Base-by-base conservation (phyloP, 2,329 filamentous ascomycete genomes). In the Fusarium solani-melongenae region DNA sequence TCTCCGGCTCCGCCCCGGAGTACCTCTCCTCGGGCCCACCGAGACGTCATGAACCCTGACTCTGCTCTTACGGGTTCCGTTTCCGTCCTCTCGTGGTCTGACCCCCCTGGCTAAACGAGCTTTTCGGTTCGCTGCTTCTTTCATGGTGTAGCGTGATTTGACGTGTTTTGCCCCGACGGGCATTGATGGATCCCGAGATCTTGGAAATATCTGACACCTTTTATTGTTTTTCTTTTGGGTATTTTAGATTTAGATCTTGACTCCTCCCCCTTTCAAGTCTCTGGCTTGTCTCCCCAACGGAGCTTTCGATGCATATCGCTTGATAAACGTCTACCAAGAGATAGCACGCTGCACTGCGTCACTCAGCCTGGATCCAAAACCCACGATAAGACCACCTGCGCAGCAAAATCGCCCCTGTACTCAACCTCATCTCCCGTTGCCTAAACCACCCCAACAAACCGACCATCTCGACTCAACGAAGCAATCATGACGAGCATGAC, bases 401-500 rank as follows among this genome's bases (percentile, higher is more conserved):
- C 46, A 51, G 46, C 46, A 14, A 51, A 31, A 51, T n/a, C 46
- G 46, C 46, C 27, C 27, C 27, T 31, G 46, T 51, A 20, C 10
- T n/a, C 46, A 51, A 31, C 46, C 27, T 51, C 46, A 51, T 31
- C 46, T 29, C n/a, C 46, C 46, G 17, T 17, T 12, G 27, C 46
- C 46, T 29, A 12, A 51, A n/a, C 27, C 6, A 20, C 27, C 17
- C 46, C 46, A 51, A 51, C 46, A 51, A 51, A 24, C 8, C 14
- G 22, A 14, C 14, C 7, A 46, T 9, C 41, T 17, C 22, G 41
- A 51, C 51, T 34, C 29, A 36, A 22, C 38, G 8, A 59, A 38
- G 41, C 55, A 15, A 57, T 58, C 9, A 67, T 66, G 27, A 62
- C 67, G 46, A 41, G 64, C 27, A 64, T 72, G 49, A 17, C 57